Percentiles rank a stretch among this genome's conserved stretches.
Conservation (phyloP, 768 basidiomycete species). For the Suillus luteus region DNA sequence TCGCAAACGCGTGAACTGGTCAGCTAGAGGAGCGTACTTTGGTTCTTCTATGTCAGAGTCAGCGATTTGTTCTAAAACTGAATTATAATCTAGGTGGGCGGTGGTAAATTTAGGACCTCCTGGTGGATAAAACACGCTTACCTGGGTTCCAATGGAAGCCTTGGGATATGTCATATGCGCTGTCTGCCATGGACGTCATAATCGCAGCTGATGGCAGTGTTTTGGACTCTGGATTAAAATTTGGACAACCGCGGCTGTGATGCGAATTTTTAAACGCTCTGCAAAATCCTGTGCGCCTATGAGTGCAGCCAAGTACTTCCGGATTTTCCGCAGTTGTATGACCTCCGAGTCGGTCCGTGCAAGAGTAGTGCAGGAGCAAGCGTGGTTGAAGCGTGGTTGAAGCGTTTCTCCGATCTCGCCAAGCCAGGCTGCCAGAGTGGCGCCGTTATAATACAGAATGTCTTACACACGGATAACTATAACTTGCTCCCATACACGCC, state of each 20-base stretch:
- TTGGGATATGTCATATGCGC: slow-evolving; percentile 17
- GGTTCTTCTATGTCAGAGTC: slow-evolving; percentile 66
- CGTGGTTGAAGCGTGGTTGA: background rate
- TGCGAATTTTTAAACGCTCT: slow-evolving; percentile 7
- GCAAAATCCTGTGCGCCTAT: background rate
- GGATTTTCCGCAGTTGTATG: background rate
- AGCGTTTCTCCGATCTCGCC: no score
- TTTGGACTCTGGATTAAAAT: slow-evolving; percentile 1
- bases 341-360: background rate
- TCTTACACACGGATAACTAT: background rate
- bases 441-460: background rate
- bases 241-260: background rate
- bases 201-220: background rate
- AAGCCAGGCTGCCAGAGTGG: background rate
- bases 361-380: background rate
- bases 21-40: slow-evolving; percentile 26
- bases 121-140: slow-evolving; percentile 24
- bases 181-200: slow-evolving; percentile 25
- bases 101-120: slow-evolving; percentile 9
- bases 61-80: slow-evolving; percentile 60
- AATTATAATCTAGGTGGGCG: slow-evolving; percentile 53
- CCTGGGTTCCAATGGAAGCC: slow-evolving; percentile 56
- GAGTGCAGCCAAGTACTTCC: background rate
- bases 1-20: slow-evolving; percentile 13
- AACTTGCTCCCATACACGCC: slow-evolving; percentile 7